Conservation (phyloP, 805 yeast genomes). For the Clavispora asparagi region DNA sequence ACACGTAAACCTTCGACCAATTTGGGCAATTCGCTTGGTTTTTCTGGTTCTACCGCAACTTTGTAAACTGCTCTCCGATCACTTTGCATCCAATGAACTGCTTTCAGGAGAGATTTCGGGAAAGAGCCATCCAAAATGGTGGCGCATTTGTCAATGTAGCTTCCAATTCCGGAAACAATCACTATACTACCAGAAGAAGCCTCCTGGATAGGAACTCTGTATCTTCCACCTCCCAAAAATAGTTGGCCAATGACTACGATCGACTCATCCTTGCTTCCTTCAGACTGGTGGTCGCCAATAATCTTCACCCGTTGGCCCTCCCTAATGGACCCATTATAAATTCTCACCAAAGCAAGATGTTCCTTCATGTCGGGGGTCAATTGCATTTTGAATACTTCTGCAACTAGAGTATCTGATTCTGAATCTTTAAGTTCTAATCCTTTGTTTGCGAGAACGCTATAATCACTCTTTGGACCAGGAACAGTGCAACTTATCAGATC, state of each 20-base stretch:
- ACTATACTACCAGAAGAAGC: slow-evolving; percentile 67
- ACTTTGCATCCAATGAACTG: slow-evolving; percentile 39
- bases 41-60: slow-evolving; percentile 75
- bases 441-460: neutral
- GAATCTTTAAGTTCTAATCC: neutral
- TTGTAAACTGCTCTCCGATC: slow-evolving; percentile 61
- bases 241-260: slow-evolving; percentile 38
- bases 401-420: slow-evolving; percentile 8
- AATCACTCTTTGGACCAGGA: slow-evolving; percentile 1
- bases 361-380: slow-evolving; percentile 49
- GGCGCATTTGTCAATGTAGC: slow-evolving; percentile 54
- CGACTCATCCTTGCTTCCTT: slow-evolving; percentile 50
- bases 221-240: slow-evolving; percentile 65
- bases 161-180: slow-evolving; percentile 58
- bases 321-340: slow-evolving; percentile 55
- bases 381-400: slow-evolving; percentile 45
- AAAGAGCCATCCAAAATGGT: slow-evolving; percentile 38
- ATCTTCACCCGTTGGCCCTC: slow-evolving; percentile 46
- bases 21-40: slow-evolving; percentile 73
- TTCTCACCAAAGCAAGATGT: slow-evolving; percentile 55
- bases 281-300: slow-evolving; percentile 48
- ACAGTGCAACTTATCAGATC: slow-evolving; percentile 32
- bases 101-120: slow-evolving; percentile 12
- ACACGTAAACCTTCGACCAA: slow-evolving; percentile 65
- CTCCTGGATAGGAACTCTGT: slow-evolving; percentile 48